Evolutionary conservation across 768 basidiomycete genomes (phyloP).

Genomic region (Hypsizygus marmoreus): DNA sequence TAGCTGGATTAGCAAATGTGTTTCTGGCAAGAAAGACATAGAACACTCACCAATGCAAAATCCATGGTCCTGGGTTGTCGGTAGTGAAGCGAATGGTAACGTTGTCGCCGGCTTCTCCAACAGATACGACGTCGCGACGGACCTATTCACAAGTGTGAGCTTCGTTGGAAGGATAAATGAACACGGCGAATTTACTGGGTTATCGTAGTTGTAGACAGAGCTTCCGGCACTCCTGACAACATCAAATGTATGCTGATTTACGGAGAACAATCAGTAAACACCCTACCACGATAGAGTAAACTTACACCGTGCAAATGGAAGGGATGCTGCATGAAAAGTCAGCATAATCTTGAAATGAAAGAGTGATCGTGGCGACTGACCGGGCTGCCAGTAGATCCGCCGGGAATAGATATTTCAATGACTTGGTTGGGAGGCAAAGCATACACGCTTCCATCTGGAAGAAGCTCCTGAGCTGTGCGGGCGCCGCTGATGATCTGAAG

Average conservation of each 20-base stretch:
- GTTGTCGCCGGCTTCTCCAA: conserved; percentile 29
- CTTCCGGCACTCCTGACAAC: conserved; percentile 1
- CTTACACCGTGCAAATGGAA: not conserved
- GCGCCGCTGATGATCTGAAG: conserved; percentile 51
- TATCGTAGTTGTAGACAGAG: conserved; percentile 21
- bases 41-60: conserved; percentile 25
- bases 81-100: conserved; percentile 40
- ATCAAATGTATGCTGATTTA: not conserved
- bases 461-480: conserved; percentile 36
- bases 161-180: too few species aligned
- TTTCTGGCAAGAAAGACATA: not conserved
- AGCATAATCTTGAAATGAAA: not conserved
- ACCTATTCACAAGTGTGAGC: too few species aligned
- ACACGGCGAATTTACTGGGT: too few species aligned
- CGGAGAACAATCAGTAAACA: not conserved
- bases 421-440: conserved; percentile 43
- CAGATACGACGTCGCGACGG: conserved; percentile 53
- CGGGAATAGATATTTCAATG: conserved; percentile 47
- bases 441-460: conserved; percentile 41
- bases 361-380: not conserved
- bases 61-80: conserved; percentile 35
- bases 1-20: conserved; percentile 3
- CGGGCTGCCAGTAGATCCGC: conserved; percentile 31
- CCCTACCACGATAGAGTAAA: not conserved
- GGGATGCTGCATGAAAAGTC: not conserved